Conservation (phyloP, 176 grass and related monocot genomes). For the Thalia dealbata region DNA sequence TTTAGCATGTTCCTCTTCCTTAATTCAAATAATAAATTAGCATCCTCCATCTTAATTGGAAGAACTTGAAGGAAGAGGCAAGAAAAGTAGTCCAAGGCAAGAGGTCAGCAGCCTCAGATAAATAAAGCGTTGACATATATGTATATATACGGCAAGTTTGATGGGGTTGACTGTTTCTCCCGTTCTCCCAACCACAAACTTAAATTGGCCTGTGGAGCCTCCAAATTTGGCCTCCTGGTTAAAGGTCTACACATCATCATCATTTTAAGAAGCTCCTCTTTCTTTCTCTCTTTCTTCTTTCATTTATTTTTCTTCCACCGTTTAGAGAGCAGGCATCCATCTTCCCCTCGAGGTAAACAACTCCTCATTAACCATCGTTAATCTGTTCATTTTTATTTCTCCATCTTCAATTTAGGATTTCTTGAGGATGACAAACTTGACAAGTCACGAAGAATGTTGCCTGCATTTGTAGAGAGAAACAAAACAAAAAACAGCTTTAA, state of each 20-base stretch:
- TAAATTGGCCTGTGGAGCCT: background rate
- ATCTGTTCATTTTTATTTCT: too few species aligned
- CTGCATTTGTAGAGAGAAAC: background rate
- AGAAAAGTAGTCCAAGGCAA: background rate
- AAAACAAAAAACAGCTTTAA: background rate
- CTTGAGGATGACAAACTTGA: background rate
- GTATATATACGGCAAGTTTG: background rate
- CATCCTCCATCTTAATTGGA: too few species aligned
- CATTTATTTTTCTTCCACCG: background rate
- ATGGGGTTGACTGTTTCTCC: background rate
- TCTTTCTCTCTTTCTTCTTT: background rate
- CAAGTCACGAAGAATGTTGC: background rate
- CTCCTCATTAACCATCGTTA: too few species aligned
- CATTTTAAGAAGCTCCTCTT: conserved; percentile 1
- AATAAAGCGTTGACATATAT: background rate
- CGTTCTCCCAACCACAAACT: background rate
- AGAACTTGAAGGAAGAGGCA: too few species aligned
- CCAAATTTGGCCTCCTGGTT: background rate
- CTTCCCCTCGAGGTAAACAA: background rate
- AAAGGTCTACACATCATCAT: too few species aligned
- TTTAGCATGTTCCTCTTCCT: too few species aligned
- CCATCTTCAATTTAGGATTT: background rate
- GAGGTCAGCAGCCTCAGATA: background rate
- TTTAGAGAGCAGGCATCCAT: background rate
- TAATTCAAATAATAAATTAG: too few species aligned